A percentile compares a stretch with the other conserved stretches of the same genome.
Conservation (phyloP, 257 asterid genomes). For the Parsonsia alboflavescens region DNA sequence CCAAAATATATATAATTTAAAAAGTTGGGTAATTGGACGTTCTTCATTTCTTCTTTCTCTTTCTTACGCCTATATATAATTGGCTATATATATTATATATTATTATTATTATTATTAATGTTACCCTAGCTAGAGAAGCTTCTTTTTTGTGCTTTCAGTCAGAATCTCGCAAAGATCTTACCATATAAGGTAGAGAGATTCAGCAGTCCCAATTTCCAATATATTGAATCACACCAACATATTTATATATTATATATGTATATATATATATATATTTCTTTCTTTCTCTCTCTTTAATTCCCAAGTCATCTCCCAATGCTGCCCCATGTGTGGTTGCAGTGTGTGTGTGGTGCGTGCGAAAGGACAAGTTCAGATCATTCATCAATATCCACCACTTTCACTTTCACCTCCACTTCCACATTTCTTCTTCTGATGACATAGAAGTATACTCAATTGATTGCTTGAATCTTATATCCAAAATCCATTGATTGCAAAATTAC, state of each 20-base stretch:
- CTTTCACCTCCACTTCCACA: too few species aligned
- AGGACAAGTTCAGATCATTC: background rate
- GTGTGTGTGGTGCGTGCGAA: conserved; percentile 2
- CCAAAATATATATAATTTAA: background rate
- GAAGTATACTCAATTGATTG: background rate
- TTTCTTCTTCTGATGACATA: too few species aligned
- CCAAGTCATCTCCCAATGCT: background rate
- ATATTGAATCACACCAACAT: too few species aligned
- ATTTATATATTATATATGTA: too few species aligned
- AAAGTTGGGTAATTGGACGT: too few species aligned
- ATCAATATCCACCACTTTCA: too few species aligned
- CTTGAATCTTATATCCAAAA: conserved; percentile 1
- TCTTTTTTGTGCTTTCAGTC: conserved; percentile 16
- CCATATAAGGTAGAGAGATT: conserved; percentile 15
- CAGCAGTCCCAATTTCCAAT: conserved; percentile 18
- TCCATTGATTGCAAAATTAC: background rate
- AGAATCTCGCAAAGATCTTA: conserved; percentile 23
- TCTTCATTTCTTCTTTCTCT: background rate
- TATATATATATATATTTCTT: too few species aligned
- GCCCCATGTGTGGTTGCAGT: conserved; percentile 14
- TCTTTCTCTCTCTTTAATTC: background rate
- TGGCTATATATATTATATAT: too few species aligned
- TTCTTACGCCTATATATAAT: background rate
- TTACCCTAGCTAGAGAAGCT: conserved; percentile 24
- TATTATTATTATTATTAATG: background rate